These are phyloP conservation scores for Gomphus bonarii DNA, from an alignment of 1,284 basidiomycete genomes.

Conservation along the genomic window DNA sequence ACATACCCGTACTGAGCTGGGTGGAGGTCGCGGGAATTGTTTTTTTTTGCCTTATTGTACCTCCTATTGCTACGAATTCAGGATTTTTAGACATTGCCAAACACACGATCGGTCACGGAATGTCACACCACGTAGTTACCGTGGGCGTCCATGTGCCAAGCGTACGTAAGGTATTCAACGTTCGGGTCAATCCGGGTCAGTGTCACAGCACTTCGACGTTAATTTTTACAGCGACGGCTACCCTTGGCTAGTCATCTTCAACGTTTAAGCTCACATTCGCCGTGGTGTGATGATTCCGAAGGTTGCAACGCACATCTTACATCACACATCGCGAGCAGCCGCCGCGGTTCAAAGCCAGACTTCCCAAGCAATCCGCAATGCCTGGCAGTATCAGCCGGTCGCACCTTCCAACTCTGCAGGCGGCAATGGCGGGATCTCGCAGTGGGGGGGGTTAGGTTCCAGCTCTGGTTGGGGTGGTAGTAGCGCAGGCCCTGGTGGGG, in stretches of 20 bases:
- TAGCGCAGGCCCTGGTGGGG: conserved; percentile 46
- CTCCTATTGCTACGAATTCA: not conserved
- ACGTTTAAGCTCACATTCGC: not conserved
- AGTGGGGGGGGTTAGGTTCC: conserved; percentile 38
- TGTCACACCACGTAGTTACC: conserved; percentile 1
- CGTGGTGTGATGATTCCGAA: conserved; percentile 57
- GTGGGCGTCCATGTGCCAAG: not conserved
- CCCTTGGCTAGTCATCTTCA: not conserved
- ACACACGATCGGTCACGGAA: not conserved
- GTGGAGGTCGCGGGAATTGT: not conserved
- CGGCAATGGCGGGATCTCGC: conserved; percentile 26
- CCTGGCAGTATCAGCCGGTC: conserved; percentile 45
- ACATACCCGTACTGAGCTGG: conserved; percentile 3
- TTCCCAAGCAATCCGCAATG: conserved; percentile 56
- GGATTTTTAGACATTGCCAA: not conserved
- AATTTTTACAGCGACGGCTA: not conserved
- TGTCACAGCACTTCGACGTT: not conserved
- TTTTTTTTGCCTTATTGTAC: conserved; percentile 1
- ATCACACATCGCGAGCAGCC: conserved; percentile 64
- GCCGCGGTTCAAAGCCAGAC: conserved; percentile 63
- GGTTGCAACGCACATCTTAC: conserved; percentile 62
- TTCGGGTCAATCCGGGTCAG: not conserved
- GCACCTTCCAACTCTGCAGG: conserved; percentile 25
- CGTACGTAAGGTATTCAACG: not conserved
- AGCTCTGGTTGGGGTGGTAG: conserved; percentile 45